Evolutionary conservation across 257 asterid species (phyloP).

Genomic region (Penstemon barbatus): DNA sequence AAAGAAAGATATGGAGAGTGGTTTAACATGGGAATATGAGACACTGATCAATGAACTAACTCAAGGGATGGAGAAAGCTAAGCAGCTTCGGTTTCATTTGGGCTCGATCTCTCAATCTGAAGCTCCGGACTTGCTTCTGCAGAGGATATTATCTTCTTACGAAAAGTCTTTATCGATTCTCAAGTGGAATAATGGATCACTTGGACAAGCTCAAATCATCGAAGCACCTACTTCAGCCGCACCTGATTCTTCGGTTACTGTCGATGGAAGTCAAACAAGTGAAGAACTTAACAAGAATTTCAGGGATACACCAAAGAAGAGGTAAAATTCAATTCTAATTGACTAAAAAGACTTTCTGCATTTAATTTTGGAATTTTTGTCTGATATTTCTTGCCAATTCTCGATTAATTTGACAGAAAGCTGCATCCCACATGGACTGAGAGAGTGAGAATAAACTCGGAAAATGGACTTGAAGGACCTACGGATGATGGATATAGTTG

Average conservation of each 20-base stretch:
- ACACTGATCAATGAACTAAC: constrained; percentile 59
- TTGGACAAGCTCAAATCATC: constrained; percentile 31
- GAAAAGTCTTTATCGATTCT: constrained; percentile 75
- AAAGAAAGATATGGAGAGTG: constrained; percentile 45
- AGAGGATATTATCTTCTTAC: constrained; percentile 64
- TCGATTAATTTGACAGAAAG: constrained; percentile 56
- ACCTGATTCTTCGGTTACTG: constrained; percentile 50
- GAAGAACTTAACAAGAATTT: constrained; percentile 42
- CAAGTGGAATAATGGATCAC: constrained; percentile 43
- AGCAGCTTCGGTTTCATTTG: constrained; percentile 61
- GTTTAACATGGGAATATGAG: constrained; percentile 43
- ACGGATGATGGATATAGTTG: constrained; percentile 77
- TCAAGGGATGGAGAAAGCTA: constrained; percentile 76
- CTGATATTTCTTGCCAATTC: neutral
- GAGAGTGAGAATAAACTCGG: constrained; percentile 56
- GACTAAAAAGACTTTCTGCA: neutral
- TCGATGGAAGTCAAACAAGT: constrained; percentile 56
- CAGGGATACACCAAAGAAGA: constrained; percentile 58
- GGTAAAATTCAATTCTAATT: constrained; percentile 39
- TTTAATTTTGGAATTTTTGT: neutral
- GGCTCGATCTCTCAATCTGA: constrained; percentile 40
- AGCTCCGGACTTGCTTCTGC: constrained; percentile 53
- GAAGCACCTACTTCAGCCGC: constrained; percentile 26
- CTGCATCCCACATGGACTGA: constrained; percentile 73
- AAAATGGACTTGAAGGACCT: constrained; percentile 77